Conservation (phyloP, 2,329 filamentous ascomycete genomes). For the Juglanconis oblonga region DNA sequence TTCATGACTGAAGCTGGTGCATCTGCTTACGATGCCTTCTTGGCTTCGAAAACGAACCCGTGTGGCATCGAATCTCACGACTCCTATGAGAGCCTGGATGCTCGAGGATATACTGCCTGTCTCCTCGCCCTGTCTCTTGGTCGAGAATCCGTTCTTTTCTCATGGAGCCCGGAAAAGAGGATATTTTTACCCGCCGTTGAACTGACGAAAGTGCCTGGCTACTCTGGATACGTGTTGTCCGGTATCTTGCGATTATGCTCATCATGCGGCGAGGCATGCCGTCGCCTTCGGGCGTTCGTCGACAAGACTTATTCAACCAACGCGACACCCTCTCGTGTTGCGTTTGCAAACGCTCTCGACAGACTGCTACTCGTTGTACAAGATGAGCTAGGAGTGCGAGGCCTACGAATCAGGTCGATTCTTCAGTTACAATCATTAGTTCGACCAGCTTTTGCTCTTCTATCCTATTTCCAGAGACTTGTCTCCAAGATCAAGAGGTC, state of each 20-base stretch:
- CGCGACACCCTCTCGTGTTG: conserved; percentile 45
- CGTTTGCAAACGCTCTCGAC: conserved; percentile 49
- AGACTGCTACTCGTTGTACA: conserved; percentile 48
- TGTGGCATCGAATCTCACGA: conserved; percentile 35
- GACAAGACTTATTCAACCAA: conserved; percentile 42
- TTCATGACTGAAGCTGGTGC: conserved; percentile 70
- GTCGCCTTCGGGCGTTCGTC: conserved; percentile 45
- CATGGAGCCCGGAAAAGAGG: conserved; percentile 50
- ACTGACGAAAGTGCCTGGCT: conserved; percentile 53
- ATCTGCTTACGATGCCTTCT: conserved; percentile 61
- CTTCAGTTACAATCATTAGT: conserved; percentile 52
- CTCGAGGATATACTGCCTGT: conserved; percentile 50
- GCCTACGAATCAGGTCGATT: conserved; percentile 42
- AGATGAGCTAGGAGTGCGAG: conserved; percentile 43
- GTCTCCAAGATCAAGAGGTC: conserved; percentile 43
- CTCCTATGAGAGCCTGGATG: conserved; percentile 41
- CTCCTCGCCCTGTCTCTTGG: conserved; percentile 67
- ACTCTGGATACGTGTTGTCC: conserved; percentile 47
- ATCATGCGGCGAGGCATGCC: conserved; percentile 44
- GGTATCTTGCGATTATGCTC: conserved; percentile 46
- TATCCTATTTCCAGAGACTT: conserved; percentile 51
- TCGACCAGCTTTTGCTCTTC: conserved; percentile 43
- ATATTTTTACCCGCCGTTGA: conserved; percentile 50
- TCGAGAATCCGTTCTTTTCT: conserved; percentile 69
- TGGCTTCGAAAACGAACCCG: conserved; percentile 41